These are phyloP conservation scores for Gloeopeniophorella convolvens DNA, from an alignment of 768 basidiomycete species.

Conservation along the genomic window DNA sequence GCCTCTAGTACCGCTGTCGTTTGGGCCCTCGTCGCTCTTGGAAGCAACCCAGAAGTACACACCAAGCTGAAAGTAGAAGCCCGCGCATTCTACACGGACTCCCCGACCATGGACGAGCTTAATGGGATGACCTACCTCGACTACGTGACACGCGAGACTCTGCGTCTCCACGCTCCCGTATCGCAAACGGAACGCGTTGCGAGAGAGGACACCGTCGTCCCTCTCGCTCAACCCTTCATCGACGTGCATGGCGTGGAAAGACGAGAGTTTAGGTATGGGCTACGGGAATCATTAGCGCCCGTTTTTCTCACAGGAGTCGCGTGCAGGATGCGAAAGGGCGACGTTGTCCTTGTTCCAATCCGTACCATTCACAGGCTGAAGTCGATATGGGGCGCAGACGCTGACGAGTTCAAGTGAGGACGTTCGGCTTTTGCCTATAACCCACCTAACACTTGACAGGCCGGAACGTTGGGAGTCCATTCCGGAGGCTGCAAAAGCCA, in stretches of 20 bases:
- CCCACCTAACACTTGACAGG: background rate
- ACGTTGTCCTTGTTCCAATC: slow-evolving; percentile 13
- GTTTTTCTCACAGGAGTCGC: background rate
- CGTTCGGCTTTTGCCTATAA: background rate
- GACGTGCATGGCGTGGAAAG: slow-evolving; percentile 18
- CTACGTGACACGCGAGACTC: slow-evolving; percentile 10
- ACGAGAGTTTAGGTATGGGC: slow-evolving; percentile 19
- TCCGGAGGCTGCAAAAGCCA: slow-evolving; percentile 4
- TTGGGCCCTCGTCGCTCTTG: slow-evolving; percentile 56
- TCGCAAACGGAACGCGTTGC: slow-evolving; percentile 8
- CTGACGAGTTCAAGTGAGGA: slow-evolving; percentile 24
- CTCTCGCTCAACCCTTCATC: slow-evolving; percentile 14
- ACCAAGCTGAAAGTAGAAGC: slow-evolving; percentile 54
- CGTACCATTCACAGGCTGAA: slow-evolving; percentile 11
- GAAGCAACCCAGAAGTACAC: slow-evolving; percentile 43
- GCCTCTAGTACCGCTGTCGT: slow-evolving; percentile 33
- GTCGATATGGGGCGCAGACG: slow-evolving; percentile 20
- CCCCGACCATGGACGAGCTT: slow-evolving; percentile 64
- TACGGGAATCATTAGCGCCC: background rate
- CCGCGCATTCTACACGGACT: slow-evolving; percentile 42
- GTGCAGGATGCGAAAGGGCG: slow-evolving; percentile 10
- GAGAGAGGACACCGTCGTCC: slow-evolving; percentile 17
- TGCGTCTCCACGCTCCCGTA: slow-evolving; percentile 20
- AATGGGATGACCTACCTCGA: slow-evolving; percentile 62
- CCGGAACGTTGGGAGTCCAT: slow-evolving; percentile 21